Evolutionary conservation across 2,329 filamentous ascomycete genomes (phyloP).

Genomic region (Hysterium pulicare): DNA sequence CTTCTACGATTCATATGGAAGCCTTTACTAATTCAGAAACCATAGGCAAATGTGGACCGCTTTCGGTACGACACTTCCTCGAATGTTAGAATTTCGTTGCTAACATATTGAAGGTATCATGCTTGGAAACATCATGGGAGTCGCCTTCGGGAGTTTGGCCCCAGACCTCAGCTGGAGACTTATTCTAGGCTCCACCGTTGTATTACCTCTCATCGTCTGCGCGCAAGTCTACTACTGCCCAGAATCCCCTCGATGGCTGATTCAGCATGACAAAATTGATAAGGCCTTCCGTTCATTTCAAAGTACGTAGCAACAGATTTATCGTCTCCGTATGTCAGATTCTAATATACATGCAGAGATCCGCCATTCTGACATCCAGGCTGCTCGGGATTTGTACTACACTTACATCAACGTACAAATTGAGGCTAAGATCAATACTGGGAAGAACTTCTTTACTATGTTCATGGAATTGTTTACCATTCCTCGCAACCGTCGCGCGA

Average conservation of each 20-base stretch:
- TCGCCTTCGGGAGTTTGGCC: slow-evolving; percentile 1
- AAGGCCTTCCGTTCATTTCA: slow-evolving; percentile 43
- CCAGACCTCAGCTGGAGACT: slow-evolving; percentile 4
- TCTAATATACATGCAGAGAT: too few relatives aligned
- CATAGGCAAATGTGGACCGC: slow-evolving; percentile 36
- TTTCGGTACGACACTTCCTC: too few relatives aligned
- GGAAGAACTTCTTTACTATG: slow-evolving; percentile 35
- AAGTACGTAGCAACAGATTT: too few relatives aligned
- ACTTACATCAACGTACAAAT: slow-evolving; percentile 19
- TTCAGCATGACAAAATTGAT: slow-evolving; percentile 40
- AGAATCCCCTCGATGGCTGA: slow-evolving; percentile 19
- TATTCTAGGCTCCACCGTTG: slow-evolving; percentile 6
- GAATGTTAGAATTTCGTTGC: too few relatives aligned
- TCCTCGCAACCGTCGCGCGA: slow-evolving; percentile 47
- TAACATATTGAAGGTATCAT: too few relatives aligned
- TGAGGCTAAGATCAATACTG: slow-evolving; percentile 24
- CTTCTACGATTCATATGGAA: too few relatives aligned
- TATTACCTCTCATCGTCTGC: slow-evolving; percentile 7
- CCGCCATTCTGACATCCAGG: slow-evolving; percentile 41
- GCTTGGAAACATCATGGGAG: slow-evolving; percentile 6
- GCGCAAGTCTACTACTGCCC: slow-evolving; percentile 6
- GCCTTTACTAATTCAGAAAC: too few relatives aligned
- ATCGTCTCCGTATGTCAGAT: too few relatives aligned
- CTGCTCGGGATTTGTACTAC: slow-evolving; percentile 46
- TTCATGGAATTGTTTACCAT: slow-evolving; percentile 45